phyloP scores from a whole-genome alignment of 768 basidiomycete species.

The Tricholoma sp. region DNA sequence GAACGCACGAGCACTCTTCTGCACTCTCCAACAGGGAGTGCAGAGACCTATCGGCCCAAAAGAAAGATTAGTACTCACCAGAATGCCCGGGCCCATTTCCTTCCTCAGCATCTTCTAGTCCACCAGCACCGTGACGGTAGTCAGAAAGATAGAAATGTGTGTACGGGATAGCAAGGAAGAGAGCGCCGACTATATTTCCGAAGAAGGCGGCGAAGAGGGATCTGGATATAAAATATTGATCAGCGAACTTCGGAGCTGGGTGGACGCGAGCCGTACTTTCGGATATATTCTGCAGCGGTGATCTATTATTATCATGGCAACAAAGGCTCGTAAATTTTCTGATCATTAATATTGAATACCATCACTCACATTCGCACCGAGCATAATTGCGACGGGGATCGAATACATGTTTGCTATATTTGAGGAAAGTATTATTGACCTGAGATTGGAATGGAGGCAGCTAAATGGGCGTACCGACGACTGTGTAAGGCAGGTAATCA shows the following conservation, averaged over 20 bases:
- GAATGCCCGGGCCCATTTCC: slow-evolving; percentile 10
- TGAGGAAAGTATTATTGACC: not conserved
- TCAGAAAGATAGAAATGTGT: slow-evolving; percentile 60
- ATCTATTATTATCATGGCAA: not conserved
- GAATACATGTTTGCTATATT: slow-evolving; percentile 64
- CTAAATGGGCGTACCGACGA: not conserved
- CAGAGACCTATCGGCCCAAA: not conserved
- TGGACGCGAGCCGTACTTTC: not conserved
- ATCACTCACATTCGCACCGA: slow-evolving; percentile 56
- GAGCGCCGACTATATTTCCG: slow-evolving; percentile 64
- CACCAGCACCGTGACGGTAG: slow-evolving; percentile 28
- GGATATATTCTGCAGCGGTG: not conserved
- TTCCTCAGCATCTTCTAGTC: slow-evolving; percentile 35
- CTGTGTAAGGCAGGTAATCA: not conserved
- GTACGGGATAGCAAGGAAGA: slow-evolving; percentile 60
- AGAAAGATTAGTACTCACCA: not conserved
- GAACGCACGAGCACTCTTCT: not conserved
- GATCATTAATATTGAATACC: not conserved
- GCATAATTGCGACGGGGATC: slow-evolving; percentile 64
- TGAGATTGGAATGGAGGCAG: not conserved
- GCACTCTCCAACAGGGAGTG: not conserved
- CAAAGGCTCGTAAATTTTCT: not conserved
- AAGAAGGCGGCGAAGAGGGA: slow-evolving; percentile 62
- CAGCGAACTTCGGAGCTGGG: not conserved
- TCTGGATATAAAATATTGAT: slow-evolving; percentile 17